Percentiles rank a stretch among this genome's conserved stretches.
These are phyloP conservation scores for Dothidotthia symphoricarpi DNA, from an alignment of 2,329 filamentous ascomycete species.

Conservation along the genomic window DNA sequence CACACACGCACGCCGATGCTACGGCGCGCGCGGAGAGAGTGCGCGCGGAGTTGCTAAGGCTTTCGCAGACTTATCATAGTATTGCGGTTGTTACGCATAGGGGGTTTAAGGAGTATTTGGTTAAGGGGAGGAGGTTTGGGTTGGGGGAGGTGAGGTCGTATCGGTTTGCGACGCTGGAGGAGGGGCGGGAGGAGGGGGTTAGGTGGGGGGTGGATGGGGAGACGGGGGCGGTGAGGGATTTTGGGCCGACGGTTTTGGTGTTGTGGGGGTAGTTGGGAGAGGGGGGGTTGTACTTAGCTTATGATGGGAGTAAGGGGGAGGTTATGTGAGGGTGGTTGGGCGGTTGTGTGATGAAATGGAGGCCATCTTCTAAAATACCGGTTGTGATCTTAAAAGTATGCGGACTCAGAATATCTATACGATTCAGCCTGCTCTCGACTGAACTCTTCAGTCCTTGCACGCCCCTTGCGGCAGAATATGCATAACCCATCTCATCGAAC, in stretches of 20 bases:
- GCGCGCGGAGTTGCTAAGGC: constrained; percentile 9
- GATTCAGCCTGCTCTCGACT: too few relatives aligned
- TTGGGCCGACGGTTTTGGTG: constrained; percentile 21
- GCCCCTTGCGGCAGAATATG: too few relatives aligned
- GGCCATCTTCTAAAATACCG: too few relatives aligned
- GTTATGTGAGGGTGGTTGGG: too few relatives aligned
- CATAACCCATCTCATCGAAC: too few relatives aligned
- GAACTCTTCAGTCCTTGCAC: too few relatives aligned
- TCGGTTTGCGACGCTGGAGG: constrained; percentile 15
- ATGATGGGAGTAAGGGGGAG: too few relatives aligned
- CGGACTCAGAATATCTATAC: too few relatives aligned
- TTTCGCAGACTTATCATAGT: constrained; percentile 8
- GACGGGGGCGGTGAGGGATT: constrained; percentile 13
- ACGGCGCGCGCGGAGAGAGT: constrained; percentile 15
- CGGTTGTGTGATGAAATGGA: too few relatives aligned
- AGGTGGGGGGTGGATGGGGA: constrained; percentile 15
- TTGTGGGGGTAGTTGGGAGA: too few relatives aligned
- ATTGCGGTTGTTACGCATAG: constrained; percentile 22
- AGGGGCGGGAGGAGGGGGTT: constrained; percentile 4
- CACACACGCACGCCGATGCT: constrained; percentile 8
- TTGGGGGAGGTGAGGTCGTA: constrained; percentile 15
- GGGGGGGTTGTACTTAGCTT: too few relatives aligned
- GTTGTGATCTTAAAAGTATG: too few relatives aligned
- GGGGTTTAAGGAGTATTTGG: constrained; percentile 18
- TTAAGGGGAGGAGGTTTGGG: constrained; percentile 15